These are phyloP conservation scores for Aspergillus thermomutatus DNA, from an alignment of 2,329 filamentous ascomycete species.

Conservation along the genomic window DNA sequence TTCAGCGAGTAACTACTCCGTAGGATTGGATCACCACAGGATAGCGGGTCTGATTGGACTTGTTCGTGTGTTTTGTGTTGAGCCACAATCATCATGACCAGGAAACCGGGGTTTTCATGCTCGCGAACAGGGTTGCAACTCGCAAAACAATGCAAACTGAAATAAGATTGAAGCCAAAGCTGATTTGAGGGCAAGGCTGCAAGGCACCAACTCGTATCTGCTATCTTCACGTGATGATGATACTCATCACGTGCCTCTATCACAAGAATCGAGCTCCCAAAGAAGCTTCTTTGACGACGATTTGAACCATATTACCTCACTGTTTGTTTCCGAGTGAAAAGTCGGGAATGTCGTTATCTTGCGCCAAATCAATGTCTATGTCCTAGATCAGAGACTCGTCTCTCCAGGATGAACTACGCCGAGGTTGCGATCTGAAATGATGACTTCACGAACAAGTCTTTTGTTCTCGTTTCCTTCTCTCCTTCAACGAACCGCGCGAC, in stretches of 20 bases:
- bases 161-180: not conserved
- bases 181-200: not conserved
- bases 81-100: not conserved
- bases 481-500: constrained; percentile 16
- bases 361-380: not conserved
- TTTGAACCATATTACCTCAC: not conserved
- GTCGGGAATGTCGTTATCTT: constrained; percentile 3
- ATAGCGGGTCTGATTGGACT: not conserved
- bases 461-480: constrained; percentile 13
- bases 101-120: not conserved
- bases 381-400: not conserved
- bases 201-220: not conserved
- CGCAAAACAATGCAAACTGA: not conserved
- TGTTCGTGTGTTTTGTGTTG: not conserved
- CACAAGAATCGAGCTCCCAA: not conserved
- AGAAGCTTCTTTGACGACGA: not conserved
- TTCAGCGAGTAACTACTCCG: not conserved
- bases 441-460: constrained; percentile 18
- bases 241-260: not conserved
- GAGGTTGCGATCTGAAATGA: constrained; percentile 16
- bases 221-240: not conserved
- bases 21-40: too few relatives aligned
- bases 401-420: constrained; percentile 15
- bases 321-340: not conserved
- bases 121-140: not conserved